Conservation (phyloP, 345 rosid species). For the Lepidium didymum region DNA sequence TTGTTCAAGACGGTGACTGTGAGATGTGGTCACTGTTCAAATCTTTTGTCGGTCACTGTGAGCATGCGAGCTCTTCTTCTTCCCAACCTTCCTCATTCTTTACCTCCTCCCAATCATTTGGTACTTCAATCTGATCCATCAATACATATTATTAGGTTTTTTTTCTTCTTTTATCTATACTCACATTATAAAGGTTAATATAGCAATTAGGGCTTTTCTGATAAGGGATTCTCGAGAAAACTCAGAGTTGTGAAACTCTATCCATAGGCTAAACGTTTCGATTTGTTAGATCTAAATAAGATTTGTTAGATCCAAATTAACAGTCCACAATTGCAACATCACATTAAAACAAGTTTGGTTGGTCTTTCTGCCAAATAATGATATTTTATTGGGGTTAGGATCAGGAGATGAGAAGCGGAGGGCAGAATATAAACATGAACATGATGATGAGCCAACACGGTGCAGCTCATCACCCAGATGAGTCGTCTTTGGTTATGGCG, state of each 20-base stretch:
- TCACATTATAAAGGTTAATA: too few species aligned
- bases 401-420: conserved; percentile 64
- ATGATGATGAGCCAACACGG: conserved; percentile 49
- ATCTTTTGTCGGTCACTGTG: conserved; percentile 59
- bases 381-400: conserved; percentile 33
- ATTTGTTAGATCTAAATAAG: neutral
- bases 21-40: conserved; percentile 92
- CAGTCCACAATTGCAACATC: neutral
- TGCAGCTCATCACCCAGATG: conserved; percentile 38
- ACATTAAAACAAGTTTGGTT: neutral
- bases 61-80: conserved; percentile 63
- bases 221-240: neutral
- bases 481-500: conserved; percentile 28
- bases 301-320: neutral
- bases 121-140: neutral
- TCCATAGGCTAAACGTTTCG: neutral
- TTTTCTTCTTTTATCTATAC: too few species aligned
- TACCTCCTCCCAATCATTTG: conserved; percentile 6
- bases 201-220: neutral
- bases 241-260: neutral
- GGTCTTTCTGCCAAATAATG: neutral
- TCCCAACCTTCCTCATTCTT: conserved; percentile 50
- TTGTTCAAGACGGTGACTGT: conserved; percentile 91
- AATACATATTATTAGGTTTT: neutral
- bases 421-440: conserved; percentile 47